Conservation (phyloP, 257 asterid species). For the Dorcoceras hygrometricum region DNA sequence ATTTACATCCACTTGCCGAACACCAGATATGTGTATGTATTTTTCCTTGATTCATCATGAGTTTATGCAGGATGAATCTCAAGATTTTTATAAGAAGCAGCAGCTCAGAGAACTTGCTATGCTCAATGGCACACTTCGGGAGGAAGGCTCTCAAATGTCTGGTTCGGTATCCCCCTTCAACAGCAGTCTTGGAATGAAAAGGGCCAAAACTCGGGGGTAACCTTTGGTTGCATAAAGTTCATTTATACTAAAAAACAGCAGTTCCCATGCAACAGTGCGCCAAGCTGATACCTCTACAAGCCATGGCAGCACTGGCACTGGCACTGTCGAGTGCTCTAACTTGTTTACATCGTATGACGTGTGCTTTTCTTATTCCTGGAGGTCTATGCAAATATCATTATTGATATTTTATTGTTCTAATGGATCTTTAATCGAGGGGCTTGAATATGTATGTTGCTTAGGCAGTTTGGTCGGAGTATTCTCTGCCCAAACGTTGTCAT, state of each 20-base stretch:
- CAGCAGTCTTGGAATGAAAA: conserved; percentile 93
- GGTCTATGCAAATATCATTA: conserved; percentile 33
- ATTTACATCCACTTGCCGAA: conserved; percentile 26
- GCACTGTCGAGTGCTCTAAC: conserved; percentile 30
- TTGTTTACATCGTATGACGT: conserved; percentile 44
- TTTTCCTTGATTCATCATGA: conserved; percentile 1
- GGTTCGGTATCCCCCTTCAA: conserved; percentile 91
- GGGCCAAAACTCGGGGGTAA: conserved; percentile 93
- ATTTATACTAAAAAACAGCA: conserved; percentile 32
- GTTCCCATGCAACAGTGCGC: conserved; percentile 31
- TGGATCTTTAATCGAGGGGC: conserved; percentile 31
- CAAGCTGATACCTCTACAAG: conserved; percentile 37
- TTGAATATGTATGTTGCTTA: conserved; percentile 33
- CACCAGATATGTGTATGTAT: neutral
- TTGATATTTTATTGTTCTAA: conserved; percentile 30
- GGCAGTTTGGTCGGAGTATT: conserved; percentile 38
- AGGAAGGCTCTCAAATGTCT: conserved; percentile 86
- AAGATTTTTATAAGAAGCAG: conserved; percentile 85
- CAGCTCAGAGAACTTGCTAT: conserved; percentile 91
- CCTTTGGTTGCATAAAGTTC: conserved; percentile 25
- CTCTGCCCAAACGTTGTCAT: conserved; percentile 27
- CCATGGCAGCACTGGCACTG: conserved; percentile 45
- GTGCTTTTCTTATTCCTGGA: conserved; percentile 44
- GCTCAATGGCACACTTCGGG: conserved; percentile 94
- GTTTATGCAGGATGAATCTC: conserved; percentile 76